A percentile compares a stretch with the other conserved stretches of the same genome.
These are phyloP conservation scores for Starmerella scarabaei DNA, from an alignment of 805 yeast species.

Conservation along the genomic window DNA sequence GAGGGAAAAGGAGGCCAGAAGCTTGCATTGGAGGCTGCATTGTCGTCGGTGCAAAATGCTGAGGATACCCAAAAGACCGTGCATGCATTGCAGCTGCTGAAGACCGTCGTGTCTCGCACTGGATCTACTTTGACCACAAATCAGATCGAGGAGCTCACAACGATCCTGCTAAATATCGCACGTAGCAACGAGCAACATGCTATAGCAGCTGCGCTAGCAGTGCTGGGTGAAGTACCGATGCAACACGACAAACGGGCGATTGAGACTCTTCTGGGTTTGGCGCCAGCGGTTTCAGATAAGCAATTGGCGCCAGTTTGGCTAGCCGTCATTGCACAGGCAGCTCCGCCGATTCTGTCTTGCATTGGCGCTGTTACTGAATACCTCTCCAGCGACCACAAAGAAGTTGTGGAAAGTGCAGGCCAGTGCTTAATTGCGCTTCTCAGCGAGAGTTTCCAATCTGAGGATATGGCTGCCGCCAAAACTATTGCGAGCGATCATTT, in stretches of 20 bases:
- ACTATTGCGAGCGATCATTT: conserved; percentile 40
- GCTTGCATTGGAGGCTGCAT: conserved; percentile 65
- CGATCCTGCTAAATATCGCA: conserved; percentile 57
- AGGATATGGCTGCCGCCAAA: conserved; percentile 24
- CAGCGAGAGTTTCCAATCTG: conserved; percentile 44
- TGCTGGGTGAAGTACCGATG: conserved; percentile 70
- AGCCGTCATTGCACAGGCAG: conserved; percentile 82
- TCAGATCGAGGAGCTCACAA: conserved; percentile 61
- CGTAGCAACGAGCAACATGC: conserved; percentile 74
- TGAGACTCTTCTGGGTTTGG: conserved; percentile 57
- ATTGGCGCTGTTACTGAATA: conserved; percentile 48
- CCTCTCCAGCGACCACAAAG: conserved; percentile 41
- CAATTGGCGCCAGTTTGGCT: conserved; percentile 91
- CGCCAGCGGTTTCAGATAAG: conserved; percentile 69
- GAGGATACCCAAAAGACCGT: conserved; percentile 36
- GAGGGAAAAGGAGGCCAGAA: conserved; percentile 69
- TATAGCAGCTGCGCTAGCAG: conserved; percentile 69
- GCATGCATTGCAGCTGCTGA: conserved; percentile 65
- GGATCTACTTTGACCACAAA: conserved; percentile 60
- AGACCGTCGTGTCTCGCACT: conserved; percentile 41
- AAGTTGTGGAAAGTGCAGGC: conserved; percentile 62
- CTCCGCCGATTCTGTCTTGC: conserved; percentile 42
- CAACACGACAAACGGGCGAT: conserved; percentile 35
- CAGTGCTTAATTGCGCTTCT: conserved; percentile 75
- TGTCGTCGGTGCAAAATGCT: conserved; percentile 49